A percentile compares a stretch with the other conserved stretches of the same genome.
Conservation (phyloP, 352 stramenopile species). For the Phytophthora tentaculata region DNA sequence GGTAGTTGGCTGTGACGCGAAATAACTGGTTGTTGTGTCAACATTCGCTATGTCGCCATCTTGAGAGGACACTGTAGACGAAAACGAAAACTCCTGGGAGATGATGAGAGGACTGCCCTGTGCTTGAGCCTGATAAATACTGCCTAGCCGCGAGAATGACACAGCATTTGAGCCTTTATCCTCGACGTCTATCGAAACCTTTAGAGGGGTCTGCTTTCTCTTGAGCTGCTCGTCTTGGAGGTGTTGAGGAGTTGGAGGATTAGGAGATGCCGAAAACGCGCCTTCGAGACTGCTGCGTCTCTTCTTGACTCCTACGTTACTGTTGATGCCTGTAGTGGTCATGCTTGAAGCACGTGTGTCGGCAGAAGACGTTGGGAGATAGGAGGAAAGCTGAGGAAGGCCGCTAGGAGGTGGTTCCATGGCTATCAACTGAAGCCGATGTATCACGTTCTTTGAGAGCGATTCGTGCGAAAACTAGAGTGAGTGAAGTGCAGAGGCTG, state of each 20-base stretch:
- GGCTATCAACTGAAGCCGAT: background rate
- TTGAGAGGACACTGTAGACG: constrained; percentile 24
- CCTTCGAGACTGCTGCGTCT: constrained; percentile 32
- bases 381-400: constrained; percentile 34
- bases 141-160: constrained; percentile 13
- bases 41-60: constrained; percentile 15
- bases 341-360: constrained; percentile 14
- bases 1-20: constrained; percentile 22
- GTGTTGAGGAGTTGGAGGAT: background rate
- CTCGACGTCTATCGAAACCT: constrained; percentile 1
- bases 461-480: constrained; percentile 10
- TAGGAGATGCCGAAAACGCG: constrained; percentile 18
- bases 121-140: constrained; percentile 18
- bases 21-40: constrained; percentile 27
- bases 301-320: constrained; percentile 18
- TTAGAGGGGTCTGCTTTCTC: constrained; percentile 17
- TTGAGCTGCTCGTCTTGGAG: constrained; percentile 20
- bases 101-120: constrained; percentile 10
- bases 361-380: constrained; percentile 22
- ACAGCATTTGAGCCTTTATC: constrained; percentile 1
- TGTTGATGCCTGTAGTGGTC: constrained; percentile 14
- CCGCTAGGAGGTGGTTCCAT: constrained; percentile 17
- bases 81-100: constrained; percentile 17
- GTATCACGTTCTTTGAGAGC: constrained; percentile 1
- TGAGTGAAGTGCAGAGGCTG: constrained; percentile 19